These are phyloP conservation scores for Pythium aphanidermatum DNA, from an alignment of 352 stramenopile genomes.

Conservation along the genomic window DNA sequence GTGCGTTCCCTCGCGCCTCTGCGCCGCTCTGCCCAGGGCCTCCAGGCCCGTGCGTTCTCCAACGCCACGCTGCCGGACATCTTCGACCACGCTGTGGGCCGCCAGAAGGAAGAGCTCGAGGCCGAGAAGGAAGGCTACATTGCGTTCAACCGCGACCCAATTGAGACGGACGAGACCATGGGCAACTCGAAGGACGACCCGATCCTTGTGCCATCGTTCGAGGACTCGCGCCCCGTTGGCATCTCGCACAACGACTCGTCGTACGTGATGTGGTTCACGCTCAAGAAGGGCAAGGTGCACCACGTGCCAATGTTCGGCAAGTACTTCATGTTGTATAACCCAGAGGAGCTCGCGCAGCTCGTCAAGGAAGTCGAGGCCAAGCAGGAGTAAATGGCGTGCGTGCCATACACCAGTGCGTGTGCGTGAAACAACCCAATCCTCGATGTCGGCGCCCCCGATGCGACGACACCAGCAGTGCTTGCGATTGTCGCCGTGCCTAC, in stretches of 20 bases:
- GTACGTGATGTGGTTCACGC: constrained; percentile 86
- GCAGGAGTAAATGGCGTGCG: constrained; percentile 47
- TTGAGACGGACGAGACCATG: constrained; percentile 81
- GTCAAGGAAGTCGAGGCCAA: constrained; percentile 83
- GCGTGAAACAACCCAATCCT: no score
- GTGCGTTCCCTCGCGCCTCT: constrained; percentile 44
- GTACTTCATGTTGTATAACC: constrained; percentile 90
- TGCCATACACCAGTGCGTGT: no score
- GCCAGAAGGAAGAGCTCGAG: constrained; percentile 71
- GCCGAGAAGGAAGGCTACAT: constrained; percentile 56
- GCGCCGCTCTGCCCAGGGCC: constrained; percentile 25
- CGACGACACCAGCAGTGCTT: not conserved
- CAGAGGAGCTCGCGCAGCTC: constrained; percentile 72
- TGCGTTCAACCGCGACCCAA: constrained; percentile 79
- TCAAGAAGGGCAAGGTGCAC: constrained; percentile 84
- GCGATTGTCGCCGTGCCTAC: no score
- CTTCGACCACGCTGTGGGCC: constrained; percentile 73
- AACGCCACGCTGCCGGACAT: constrained; percentile 65
- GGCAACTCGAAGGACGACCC: constrained; percentile 87
- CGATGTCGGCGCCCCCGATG: no score
- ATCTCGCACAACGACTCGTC: constrained; percentile 87
- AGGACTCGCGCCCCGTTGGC: constrained; percentile 61
- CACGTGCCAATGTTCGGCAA: constrained; percentile 84
- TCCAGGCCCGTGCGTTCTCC: constrained; percentile 48
- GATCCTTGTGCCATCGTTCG: constrained; percentile 82